phyloP scores from a whole-genome alignment of 768 basidiomycete species.

The Gloeophyllum trabeum region DNA sequence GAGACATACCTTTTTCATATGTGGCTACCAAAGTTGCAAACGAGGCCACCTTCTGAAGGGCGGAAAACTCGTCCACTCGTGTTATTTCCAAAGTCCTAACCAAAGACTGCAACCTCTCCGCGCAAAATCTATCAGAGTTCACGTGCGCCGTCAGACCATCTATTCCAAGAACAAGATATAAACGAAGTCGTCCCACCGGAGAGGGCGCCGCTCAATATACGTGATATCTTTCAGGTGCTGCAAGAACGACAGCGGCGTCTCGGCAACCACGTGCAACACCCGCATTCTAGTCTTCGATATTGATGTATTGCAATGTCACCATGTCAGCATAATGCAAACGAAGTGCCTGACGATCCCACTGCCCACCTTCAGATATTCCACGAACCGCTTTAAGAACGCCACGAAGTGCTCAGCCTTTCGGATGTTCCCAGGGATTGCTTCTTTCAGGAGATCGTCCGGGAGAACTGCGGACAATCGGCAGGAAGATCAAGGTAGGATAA shows the following conservation, averaged over 20 bases:
- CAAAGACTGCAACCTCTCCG: conserved; percentile 89
- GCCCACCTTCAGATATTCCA: conserved; percentile 91
- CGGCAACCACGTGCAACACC: conserved; percentile 97
- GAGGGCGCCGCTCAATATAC: conserved; percentile 88
- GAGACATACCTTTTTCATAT: conserved; percentile 78
- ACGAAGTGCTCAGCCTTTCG: conserved; percentile 98
- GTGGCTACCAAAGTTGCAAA: conserved; percentile 97
- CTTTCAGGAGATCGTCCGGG: conserved; percentile 88
- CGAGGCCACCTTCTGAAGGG: conserved; percentile 89
- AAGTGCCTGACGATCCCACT: background rate
- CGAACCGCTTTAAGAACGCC: conserved; percentile 94
- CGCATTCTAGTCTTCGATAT: conserved; percentile 83
- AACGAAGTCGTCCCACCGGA: conserved; percentile 43
- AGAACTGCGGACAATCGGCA: conserved; percentile 39
- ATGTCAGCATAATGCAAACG: too few species aligned
- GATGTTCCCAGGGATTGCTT: conserved; percentile 97
- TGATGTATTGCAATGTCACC: too few species aligned
- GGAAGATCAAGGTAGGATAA: background rate
- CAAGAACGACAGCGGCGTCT: conserved; percentile 92
- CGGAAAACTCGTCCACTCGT: conserved; percentile 82
- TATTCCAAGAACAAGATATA: background rate
- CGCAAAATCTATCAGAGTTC: conserved; percentile 65
- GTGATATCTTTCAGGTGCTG: conserved; percentile 99
- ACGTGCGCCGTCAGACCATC: conserved; percentile 1
- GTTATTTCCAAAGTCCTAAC: conserved; percentile 86